These are phyloP conservation scores for Helianthus annuus DNA, from an alignment of 129 eudicot species.

Conservation along the genomic window DNA sequence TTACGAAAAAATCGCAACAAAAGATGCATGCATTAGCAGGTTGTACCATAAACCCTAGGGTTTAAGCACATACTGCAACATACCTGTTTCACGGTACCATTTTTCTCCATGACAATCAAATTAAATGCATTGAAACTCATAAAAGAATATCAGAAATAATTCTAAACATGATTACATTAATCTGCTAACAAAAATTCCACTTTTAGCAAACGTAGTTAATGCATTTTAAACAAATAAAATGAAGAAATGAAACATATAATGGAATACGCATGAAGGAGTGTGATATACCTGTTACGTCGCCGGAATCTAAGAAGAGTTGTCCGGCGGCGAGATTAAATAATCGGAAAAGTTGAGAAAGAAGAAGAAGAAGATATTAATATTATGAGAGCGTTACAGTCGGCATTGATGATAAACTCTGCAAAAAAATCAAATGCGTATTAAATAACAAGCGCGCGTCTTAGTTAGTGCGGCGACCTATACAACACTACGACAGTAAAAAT, in stretches of 20 bases:
- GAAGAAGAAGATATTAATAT: neutral
- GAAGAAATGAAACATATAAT: neutral
- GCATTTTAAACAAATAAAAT: neutral
- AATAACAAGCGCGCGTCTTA: neutral
- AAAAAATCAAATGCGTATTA: constrained; percentile 4
- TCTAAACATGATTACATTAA: neutral
- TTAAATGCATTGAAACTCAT: neutral
- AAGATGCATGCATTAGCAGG: constrained; percentile 21
- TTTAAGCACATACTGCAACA: constrained; percentile 11
- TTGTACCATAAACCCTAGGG: constrained; percentile 20
- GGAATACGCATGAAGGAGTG: neutral
- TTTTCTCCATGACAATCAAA: constrained; percentile 8
- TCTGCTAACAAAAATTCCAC: neutral
- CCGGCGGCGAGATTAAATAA: constrained; percentile 16
- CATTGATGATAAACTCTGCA: constrained; percentile 7
- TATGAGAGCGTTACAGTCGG: constrained; percentile 2
- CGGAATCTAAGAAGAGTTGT: constrained; percentile 9
- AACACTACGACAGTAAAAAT: no score
- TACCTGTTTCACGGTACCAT: neutral
- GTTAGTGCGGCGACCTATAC: constrained; percentile 23
- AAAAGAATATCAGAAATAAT: neutral
- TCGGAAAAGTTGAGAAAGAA: neutral
- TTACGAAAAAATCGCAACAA: neutral
- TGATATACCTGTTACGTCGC: constrained; percentile 1
- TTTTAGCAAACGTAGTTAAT: neutral